Evolutionary conservation across 2,329 filamentous ascomycete genomes (phyloP).

Genomic region (Westerdykella ornata): DNA sequence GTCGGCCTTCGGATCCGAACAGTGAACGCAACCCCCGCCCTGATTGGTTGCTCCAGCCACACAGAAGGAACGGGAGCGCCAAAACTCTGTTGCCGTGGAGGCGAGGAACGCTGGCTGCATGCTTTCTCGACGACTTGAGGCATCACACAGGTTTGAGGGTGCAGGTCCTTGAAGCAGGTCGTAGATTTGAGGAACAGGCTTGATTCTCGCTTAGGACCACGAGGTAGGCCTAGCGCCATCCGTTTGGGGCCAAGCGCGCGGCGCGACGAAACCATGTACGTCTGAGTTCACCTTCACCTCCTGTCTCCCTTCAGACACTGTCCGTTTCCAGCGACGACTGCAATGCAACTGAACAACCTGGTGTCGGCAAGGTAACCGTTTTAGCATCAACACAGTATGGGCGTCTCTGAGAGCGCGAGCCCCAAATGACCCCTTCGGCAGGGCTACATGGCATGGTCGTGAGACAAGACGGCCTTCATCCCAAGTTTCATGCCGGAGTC

Average conservation of each 20-base stretch:
- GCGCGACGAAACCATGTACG: constrained; percentile 8
- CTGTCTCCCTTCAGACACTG: constrained; percentile 26
- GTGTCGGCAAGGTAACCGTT: constrained; percentile 17
- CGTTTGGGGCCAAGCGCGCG: constrained; percentile 16
- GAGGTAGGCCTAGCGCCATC: constrained; percentile 8
- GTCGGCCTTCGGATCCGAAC: constrained; percentile 5
- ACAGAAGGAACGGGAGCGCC: constrained; percentile 13
- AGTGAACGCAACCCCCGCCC: too few relatives aligned
- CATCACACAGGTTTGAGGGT: constrained; percentile 30
- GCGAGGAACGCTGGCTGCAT: constrained; percentile 22
- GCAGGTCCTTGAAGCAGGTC: constrained; percentile 15
- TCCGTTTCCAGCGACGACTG: constrained; percentile 29
- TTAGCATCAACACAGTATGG: constrained; percentile 22
- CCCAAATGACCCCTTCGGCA: constrained; percentile 23
- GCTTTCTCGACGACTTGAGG: too few relatives aligned
- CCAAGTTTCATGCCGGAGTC: constrained; percentile 36
- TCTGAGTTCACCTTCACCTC: constrained; percentile 11
- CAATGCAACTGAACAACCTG: constrained; percentile 30
- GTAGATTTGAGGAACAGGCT: constrained; percentile 18
- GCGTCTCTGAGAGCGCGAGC: constrained; percentile 21
- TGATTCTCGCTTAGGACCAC: constrained; percentile 2
- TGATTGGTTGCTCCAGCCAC: constrained; percentile 10
- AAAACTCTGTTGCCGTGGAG: constrained; percentile 19
- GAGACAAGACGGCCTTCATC: constrained; percentile 38
- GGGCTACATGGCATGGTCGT: constrained; percentile 25